Base-by-base conservation (phyloP, 192 early-diverging fungal species). In the Coemansia sp. region DNA sequence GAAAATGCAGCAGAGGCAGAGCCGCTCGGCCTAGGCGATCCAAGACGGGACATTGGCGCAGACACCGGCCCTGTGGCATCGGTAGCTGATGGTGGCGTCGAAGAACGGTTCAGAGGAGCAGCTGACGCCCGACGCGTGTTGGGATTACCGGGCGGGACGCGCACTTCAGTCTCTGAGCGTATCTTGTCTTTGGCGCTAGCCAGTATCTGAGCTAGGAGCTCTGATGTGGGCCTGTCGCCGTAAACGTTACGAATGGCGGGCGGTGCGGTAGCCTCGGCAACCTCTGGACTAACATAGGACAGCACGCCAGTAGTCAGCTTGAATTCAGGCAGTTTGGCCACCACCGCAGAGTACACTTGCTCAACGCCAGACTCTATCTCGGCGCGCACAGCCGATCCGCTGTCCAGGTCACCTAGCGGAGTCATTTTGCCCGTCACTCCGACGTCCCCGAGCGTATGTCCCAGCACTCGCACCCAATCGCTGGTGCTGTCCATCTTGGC, bases 401-500 rank as follows among this genome's bases (percentile, higher is more conserved):
- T 61, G 3, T 41, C 59, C 16, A 79, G 65, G 12, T 47, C 34
- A 3, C 52, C 67, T 9, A 64, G 41, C 20, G 58, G 7, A 3
- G 25, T 31, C 60, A 70, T 69, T 33, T 43, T 65, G 21, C 77
- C 77, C 21, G 52, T 64, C 14, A 65, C 45, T 12, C 77, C 77
- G 16, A 70, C 77, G 12, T 66, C 61, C 50, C 77, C 77, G 26
- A 79, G 50, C 18, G 70, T 47, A 12, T 52, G 20, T 4, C 77
- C 77, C n/a, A 79, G 43, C 0, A 65, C 70, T 36, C 77, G 72
- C 58, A 79, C 77, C 77, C 77, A 79, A 61, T 73, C 71, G 65
- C 71, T 79, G 36, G 47, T 52, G 1, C 39, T 52, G 41, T 74
- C 68, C 0, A 36, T 6, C 34, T 61, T 67, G 38, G 68, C 68